Evolutionary conservation across 1,284 basidiomycete genomes (phyloP).

Genomic region (Puccinia novopanici): DNA sequence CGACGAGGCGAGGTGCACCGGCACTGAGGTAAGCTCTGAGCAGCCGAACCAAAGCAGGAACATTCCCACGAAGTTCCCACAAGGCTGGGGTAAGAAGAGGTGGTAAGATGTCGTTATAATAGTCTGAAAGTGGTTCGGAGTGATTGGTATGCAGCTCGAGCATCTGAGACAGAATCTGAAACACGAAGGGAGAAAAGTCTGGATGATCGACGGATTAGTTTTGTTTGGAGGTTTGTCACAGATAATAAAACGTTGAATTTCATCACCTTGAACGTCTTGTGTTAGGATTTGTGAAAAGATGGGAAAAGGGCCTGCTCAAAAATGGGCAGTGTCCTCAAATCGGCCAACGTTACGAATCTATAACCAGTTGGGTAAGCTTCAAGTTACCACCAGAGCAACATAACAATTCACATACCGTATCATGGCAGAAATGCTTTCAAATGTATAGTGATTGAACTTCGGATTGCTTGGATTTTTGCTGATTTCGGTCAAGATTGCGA

Average conservation of each 20-base stretch:
- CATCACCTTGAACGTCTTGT: slow-evolving; percentile 84
- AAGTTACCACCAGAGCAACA: background rate
- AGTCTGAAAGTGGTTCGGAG: slow-evolving; percentile 67
- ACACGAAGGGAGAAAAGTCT: slow-evolving; percentile 97
- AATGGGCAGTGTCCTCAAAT: slow-evolving; percentile 68
- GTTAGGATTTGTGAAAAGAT: slow-evolving; percentile 86
- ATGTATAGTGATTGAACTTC: slow-evolving; percentile 94
- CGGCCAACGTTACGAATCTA: slow-evolving; percentile 77
- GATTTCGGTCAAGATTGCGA: slow-evolving; percentile 79
- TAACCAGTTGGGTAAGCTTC: background rate
- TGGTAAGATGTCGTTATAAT: slow-evolving; percentile 77
- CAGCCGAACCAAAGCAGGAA: slow-evolving; percentile 87
- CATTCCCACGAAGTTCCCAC: slow-evolving; percentile 94
- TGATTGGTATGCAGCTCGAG: slow-evolving; percentile 72
- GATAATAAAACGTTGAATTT: background rate
- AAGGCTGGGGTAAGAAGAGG: slow-evolving; percentile 81
- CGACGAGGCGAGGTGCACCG: slow-evolving; percentile 72
- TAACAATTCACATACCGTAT: slow-evolving; percentile 67
- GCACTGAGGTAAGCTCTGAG: slow-evolving; percentile 79
- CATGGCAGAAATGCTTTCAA: slow-evolving; percentile 89
- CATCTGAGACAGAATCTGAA: slow-evolving; percentile 95
- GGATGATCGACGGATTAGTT: slow-evolving; percentile 28
- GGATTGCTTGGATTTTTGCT: slow-evolving; percentile 97
- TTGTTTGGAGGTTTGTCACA: background rate
- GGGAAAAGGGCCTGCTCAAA: slow-evolving; percentile 76